phyloP scores from a whole-genome alignment of 2,329 filamentous ascomycete genomes.

The Coccinonectria pachysandricola region DNA sequence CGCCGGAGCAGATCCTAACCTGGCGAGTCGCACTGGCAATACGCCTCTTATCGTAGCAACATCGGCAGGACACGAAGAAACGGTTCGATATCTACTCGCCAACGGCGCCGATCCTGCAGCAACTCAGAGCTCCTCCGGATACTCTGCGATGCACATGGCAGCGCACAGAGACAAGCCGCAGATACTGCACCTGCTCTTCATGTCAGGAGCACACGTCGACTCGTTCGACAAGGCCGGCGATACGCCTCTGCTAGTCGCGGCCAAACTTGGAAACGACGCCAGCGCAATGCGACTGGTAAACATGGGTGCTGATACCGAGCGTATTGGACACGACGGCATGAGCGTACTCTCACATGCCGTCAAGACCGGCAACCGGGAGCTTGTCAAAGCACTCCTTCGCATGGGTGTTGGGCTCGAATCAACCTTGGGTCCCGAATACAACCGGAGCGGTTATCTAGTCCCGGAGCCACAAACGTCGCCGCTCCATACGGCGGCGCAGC shows the following conservation, averaged over 20 bases:
- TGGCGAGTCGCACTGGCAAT: conserved; percentile 17
- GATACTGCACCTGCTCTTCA: conserved; percentile 13
- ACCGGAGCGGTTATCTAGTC: conserved; percentile 11
- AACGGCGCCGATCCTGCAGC: conserved; percentile 15
- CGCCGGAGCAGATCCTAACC: conserved; percentile 16
- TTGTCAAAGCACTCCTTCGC: conserved; percentile 15
- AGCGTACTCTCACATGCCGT: conserved; percentile 20
- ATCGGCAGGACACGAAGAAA: conserved; percentile 19
- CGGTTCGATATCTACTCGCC: conserved; percentile 17
- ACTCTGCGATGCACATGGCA: conserved; percentile 19
- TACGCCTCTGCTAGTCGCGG: conserved; percentile 18
- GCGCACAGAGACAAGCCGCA: conserved; percentile 17
- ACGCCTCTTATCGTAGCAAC: conserved; percentile 18
- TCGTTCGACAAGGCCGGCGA: conserved; percentile 14
- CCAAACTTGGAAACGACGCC: conserved; percentile 16
- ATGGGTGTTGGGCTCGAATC: conserved; percentile 12
- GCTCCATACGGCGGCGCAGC: conserved; percentile 17
- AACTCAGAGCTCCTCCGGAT: conserved; percentile 14
- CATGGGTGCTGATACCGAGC: conserved; percentile 16
- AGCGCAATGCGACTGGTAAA: conserved; percentile 15
- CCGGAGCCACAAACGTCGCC: conserved; percentile 18
- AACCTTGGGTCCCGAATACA: conserved; percentile 4
- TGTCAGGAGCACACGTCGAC: conserved; percentile 15
- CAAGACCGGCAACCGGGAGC: conserved; percentile 13
- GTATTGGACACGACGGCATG: conserved; percentile 18